Evolutionary conservation across 371 early-diverging fungal species (phyloP), one percentile per base, ranked within the genome.

Genomic region (Mortierella sp.): DNA sequence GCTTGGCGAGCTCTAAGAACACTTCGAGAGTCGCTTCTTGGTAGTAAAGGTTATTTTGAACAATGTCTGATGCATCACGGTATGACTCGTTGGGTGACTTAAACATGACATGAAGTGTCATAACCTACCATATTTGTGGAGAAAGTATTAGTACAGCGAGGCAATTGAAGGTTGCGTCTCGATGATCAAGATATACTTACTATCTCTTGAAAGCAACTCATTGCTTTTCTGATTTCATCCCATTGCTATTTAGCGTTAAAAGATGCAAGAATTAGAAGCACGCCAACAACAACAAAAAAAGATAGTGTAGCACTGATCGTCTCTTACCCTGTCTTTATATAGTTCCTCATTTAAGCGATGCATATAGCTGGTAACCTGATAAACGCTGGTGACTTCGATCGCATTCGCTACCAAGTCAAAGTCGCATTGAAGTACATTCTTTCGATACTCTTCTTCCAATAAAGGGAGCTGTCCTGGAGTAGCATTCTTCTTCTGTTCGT

Each of bases 31-130:
- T 87, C 0, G 88, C 79, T 26, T 91, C 88, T 40, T 93, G 94
- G 64, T 94, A 91, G 65, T 90, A 93, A 30, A 94, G 67, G 54
- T 93, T 93, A 70, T 87, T 88, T 70, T 92, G 95, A 51, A 93
- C 87, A 75, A 89, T 88, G 24, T 88, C 90, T 8, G 94, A 88
- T 0, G 88, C 85, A 10, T 92, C 90, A 0, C 84, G 83, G 60
- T 86, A 87, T 24, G 92, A 89, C 58, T 88, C 87, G 16, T 87
- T 72, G 8, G 78, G 67, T 10, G 89, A 87, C 26, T 74, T 66
- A 20, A 64, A 64, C 94, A 94, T 93, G 5, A 69, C 83, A 24
- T 86, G 72, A 16, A 93, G 60, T 0, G 88, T 85, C 10, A 88
- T 32, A 12, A 93, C 83, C 90, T 90, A 77, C 14, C 52, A 9